Evolutionary conservation across 1,284 basidiomycete species (phyloP).

Genomic region (Megacollybia platyphylla): DNA sequence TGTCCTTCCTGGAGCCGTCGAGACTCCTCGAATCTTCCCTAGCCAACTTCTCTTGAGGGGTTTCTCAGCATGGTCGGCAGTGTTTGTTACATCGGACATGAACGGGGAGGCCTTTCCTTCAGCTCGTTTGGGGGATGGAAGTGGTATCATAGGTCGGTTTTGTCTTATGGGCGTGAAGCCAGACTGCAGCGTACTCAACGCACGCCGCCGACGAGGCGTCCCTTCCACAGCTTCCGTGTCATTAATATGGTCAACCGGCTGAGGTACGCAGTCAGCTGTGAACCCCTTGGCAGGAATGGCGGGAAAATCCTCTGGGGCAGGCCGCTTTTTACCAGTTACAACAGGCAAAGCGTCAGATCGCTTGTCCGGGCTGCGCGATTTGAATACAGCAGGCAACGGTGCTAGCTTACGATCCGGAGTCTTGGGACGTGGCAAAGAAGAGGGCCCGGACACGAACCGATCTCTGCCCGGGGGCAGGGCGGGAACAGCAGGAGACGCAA

Average conservation of each 20-base stretch:
- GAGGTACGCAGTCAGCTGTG: constrained; percentile 36
- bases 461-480: constrained; percentile 5
- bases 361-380: constrained; percentile 12
- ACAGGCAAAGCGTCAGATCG: constrained; percentile 9
- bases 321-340: constrained; percentile 45
- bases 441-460: constrained; percentile 28
- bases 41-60: constrained; percentile 45
- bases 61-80: constrained; percentile 29
- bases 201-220: constrained; percentile 44
- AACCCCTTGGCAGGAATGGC: constrained; percentile 46
- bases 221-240: constrained; percentile 24
- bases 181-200: constrained; percentile 40
- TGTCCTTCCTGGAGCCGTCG: constrained; percentile 15
- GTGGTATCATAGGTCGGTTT: constrained; percentile 23
- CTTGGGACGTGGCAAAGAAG: constrained; percentile 30
- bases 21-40: constrained; percentile 42
- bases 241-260: constrained; percentile 7
- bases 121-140: constrained; percentile 32
- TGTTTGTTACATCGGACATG: constrained; percentile 61
- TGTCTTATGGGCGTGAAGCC: constrained; percentile 61
- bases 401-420: constrained; percentile 35
- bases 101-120: constrained; percentile 18
- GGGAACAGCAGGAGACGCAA: constrained; percentile 6
- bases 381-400: constrained; percentile 31
- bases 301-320: constrained; percentile 63